Evolutionary conservation across 1,284 basidiomycete genomes (phyloP).

Genomic region (Leccinum huronense): DNA sequence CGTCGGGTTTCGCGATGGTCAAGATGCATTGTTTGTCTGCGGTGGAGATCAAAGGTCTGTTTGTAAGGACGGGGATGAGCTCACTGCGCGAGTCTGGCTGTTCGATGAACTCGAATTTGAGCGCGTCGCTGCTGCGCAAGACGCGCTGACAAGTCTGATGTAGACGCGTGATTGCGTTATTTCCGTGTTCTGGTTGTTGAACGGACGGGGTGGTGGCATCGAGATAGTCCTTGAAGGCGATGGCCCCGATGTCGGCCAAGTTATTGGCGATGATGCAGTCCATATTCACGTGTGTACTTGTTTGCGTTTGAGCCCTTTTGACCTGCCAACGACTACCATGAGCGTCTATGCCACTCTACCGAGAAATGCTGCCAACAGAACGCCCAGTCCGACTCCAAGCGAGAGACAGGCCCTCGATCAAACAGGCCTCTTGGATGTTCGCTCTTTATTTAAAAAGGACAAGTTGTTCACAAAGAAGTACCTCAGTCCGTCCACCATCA

Average conservation of each 20-base stretch:
- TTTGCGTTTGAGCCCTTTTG: no score
- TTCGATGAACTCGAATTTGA: constrained; percentile 49
- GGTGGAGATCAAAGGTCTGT: constrained; percentile 1
- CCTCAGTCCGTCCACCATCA: constrained; percentile 41
- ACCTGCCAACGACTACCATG: no score
- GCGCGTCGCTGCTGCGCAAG: constrained; percentile 37
- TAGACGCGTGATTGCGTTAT: constrained; percentile 35
- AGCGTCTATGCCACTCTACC: constrained; percentile 13
- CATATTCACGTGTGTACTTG: no score
- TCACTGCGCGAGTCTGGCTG: constrained; percentile 37
- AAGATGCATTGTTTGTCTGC: constrained; percentile 57
- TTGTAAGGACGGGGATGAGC: constrained; percentile 5
- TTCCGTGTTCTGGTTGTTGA: not conserved
- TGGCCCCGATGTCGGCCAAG: constrained; percentile 22
- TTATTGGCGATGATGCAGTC: constrained; percentile 16
- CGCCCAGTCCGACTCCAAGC: constrained; percentile 62
- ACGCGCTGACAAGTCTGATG: constrained; percentile 45
- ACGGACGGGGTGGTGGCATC: not conserved
- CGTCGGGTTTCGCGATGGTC: constrained; percentile 55
- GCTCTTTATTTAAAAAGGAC: constrained; percentile 36
- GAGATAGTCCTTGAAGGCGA: constrained; percentile 29
- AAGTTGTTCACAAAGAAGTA: constrained; percentile 31
- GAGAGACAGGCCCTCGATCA: constrained; percentile 46
- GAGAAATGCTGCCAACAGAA: constrained; percentile 33
- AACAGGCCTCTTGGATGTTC: constrained; percentile 45